Conservation (phyloP, 257 asterid genomes). For the Jacaranda mimosifolia region DNA sequence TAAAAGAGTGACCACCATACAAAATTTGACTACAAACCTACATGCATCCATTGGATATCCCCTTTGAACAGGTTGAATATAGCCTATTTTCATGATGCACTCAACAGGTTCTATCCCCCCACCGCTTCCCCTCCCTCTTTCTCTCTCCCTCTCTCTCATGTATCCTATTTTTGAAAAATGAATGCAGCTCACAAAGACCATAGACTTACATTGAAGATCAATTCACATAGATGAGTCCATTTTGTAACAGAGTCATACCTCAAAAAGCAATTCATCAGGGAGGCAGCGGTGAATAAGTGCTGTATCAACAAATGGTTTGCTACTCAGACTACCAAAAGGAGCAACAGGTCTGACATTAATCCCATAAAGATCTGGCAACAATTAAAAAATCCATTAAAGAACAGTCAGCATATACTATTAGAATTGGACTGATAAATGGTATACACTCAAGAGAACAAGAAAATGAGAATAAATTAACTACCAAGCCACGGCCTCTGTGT, state of each 20-base stretch:
- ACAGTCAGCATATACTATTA: not conserved
- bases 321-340: constrained; percentile 76
- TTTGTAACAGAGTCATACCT: constrained; percentile 53
- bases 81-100: too few species aligned
- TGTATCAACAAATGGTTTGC: constrained; percentile 64
- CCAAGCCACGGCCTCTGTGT: constrained; percentile 99
- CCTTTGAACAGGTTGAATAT: too few species aligned
- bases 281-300: constrained; percentile 75
- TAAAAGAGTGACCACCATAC: too few species aligned
- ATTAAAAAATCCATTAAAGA: not conserved
- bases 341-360: constrained; percentile 86
- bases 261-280: constrained; percentile 93
- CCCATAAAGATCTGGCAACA: constrained; percentile 82
- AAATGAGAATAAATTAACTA: constrained; percentile 34
- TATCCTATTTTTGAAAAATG: not conserved
- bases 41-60: too few species aligned
- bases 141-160: not conserved
- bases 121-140: too few species aligned
- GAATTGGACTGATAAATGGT: constrained; percentile 6
- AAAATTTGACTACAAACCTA: too few species aligned
- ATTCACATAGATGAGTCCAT: constrained; percentile 5
- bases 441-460: not conserved
- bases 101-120: too few species aligned
- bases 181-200: constrained; percentile 5
- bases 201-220: constrained; percentile 1